A percentile compares a stretch with the other conserved stretches of the same genome.
Conservation (phyloP, 1,139 yeast genomes). For the Citeromyces hawaiiensis region DNA sequence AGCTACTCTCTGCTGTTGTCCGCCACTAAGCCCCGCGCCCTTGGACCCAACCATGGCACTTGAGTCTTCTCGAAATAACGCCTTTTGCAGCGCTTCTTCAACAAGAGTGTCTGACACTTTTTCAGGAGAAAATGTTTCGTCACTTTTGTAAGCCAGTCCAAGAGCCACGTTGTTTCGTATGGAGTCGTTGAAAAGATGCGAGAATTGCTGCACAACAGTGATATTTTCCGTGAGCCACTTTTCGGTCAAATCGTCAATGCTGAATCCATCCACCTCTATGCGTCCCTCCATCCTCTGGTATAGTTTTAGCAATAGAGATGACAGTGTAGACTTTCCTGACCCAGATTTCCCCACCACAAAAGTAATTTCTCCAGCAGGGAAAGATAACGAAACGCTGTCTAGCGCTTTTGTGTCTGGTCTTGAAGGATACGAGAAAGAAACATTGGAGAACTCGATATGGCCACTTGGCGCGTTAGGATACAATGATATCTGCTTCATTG, state of each 20-base stretch:
- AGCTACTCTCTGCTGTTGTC: slow-evolving; percentile 75
- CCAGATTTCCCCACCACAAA: slow-evolving; percentile 82
- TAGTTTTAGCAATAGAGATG: slow-evolving; percentile 45
- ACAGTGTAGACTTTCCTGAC: slow-evolving; percentile 80
- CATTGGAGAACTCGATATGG: slow-evolving; percentile 32
- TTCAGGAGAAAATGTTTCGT: slow-evolving; percentile 34
- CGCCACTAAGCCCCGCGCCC: slow-evolving; percentile 64
- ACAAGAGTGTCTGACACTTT: slow-evolving; percentile 33
- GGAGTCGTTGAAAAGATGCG: slow-evolving; percentile 51
- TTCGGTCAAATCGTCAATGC: slow-evolving; percentile 26
- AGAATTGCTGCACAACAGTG: slow-evolving; percentile 60
- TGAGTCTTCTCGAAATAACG: not conserved
- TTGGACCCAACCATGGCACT: slow-evolving; percentile 29
- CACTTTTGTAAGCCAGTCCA: slow-evolving; percentile 18
- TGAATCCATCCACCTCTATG: slow-evolving; percentile 41
- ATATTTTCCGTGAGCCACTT: slow-evolving; percentile 50
- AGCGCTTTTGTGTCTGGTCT: slow-evolving; percentile 33
- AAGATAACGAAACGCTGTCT: slow-evolving; percentile 25
- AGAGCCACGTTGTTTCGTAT: slow-evolving; percentile 50
- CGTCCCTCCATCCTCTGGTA: slow-evolving; percentile 35
- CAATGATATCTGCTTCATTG: not conserved
- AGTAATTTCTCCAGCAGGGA: slow-evolving; percentile 33
- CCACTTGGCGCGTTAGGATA: slow-evolving; percentile 17
- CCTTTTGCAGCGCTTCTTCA: slow-evolving; percentile 28
- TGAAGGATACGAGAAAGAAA: slow-evolving; percentile 49